A percentile compares a stretch with the other conserved stretches of the same genome.
Conservation (phyloP, 2,329 filamentous ascomycete genomes). For the Ophiostoma novo-ulmi region DNA sequence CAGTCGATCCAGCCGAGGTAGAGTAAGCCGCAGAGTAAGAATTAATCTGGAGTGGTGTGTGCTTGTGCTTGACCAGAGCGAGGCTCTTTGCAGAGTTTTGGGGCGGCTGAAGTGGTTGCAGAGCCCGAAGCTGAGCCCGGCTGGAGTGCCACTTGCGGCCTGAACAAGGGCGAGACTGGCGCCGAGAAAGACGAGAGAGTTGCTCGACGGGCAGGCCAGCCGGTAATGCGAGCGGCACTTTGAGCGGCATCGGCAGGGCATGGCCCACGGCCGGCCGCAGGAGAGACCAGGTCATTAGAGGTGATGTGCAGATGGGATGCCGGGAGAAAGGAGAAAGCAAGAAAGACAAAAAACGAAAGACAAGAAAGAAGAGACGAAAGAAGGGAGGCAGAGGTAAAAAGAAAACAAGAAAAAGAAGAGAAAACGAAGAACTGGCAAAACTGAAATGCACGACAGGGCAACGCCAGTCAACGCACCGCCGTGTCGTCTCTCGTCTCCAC, state of each 20-base stretch:
- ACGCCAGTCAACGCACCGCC: background rate
- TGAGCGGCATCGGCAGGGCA: conserved; percentile 18
- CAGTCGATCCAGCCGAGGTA: conserved; percentile 24
- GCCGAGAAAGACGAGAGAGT: conserved; percentile 23
- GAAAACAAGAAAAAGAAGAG: background rate
- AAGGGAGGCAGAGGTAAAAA: no score
- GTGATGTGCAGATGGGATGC: background rate
- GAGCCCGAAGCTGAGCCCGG: background rate
- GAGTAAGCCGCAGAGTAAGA: conserved; percentile 10
- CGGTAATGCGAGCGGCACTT: conserved; percentile 11
- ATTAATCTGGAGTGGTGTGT: background rate
- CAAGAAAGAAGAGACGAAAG: background rate
- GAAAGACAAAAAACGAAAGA: background rate
- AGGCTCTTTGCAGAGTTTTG: conserved; percentile 11
- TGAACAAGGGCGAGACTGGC: background rate
- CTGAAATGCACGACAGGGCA: background rate
- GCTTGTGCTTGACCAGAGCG: conserved; percentile 23
- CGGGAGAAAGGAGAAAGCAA: background rate
- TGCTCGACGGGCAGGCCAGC: conserved; percentile 22
- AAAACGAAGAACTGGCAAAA: background rate
- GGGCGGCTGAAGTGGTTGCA: no score
- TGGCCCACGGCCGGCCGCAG: conserved; percentile 29
- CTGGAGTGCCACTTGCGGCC: background rate
- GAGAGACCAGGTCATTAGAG: conserved; percentile 26
- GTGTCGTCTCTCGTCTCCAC: background rate